Evolutionary conservation across 1,284 basidiomycete species (phyloP), one percentile per base, ranked within the genome.

Genomic region (Meripilus lineatus): DNA sequence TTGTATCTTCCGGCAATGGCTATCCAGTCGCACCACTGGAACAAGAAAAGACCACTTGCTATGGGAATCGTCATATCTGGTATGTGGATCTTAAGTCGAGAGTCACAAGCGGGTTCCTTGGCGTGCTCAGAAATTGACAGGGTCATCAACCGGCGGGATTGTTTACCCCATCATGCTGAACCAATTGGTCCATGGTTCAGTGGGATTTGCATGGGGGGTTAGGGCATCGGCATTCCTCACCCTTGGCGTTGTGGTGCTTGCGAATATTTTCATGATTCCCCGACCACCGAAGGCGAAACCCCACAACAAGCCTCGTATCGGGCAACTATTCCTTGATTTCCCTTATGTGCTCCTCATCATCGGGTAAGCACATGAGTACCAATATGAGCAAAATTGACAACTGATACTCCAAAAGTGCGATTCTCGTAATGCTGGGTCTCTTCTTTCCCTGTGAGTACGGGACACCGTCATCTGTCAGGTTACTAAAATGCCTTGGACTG

Each of bases 161-260:
- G 39, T 59, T 11, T 52, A 54, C 36, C 58, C 60, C 1, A 61
- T 62, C 39, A 57, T 62, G 54, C 52, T 61, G 18, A 62, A 62
- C 49, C 47, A 54, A 17, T 52, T 62, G 25, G 46, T 61, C 42
- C 42, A 60, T 25, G 37, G 57, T 37, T 30, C 41, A 5, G 32
- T 37, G n/a, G 55, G 54, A 26, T 56, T 56, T 28, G 44, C 37
- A 3, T 50, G 47, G 46, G 70, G 70, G 25, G 49, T 53, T 11
- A 46, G 51, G 15, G 49, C 50, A 0, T 33, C 42, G 5, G 51
- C 47, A 5, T 51, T 53, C 36, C 21, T 53, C 21, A 34, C 41
- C 10, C 41, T 50, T 17, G 51, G 44, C 32, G 30, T 50, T n/a
- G 37, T 53, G 11, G n/a, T 47, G 13, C 36, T 49, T 11, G 49